Evolutionary conservation across 176 grass and related monocot genomes (phyloP).

Genomic region (Alopecurus myosuroides): DNA sequence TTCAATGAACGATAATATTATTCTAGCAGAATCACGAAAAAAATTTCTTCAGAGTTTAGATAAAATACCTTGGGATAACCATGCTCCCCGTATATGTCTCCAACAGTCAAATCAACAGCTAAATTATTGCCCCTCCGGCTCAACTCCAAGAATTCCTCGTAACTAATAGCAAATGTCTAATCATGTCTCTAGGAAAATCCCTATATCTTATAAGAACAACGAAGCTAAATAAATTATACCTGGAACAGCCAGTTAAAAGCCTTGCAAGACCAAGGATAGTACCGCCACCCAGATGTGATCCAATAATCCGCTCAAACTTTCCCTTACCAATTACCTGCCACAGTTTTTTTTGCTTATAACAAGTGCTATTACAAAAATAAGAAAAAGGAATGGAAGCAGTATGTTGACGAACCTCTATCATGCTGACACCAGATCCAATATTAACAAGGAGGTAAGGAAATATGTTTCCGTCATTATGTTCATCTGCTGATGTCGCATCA

Average conservation of each 20-base stretch:
- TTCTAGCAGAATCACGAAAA: not conserved
- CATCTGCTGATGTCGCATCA: conserved; percentile 50
- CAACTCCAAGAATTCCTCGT: conserved; percentile 91
- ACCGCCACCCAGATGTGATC: conserved; percentile 92
- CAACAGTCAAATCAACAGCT: conserved; percentile 90
- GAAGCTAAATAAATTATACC: conserved; percentile 38
- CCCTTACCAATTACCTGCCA: conserved; percentile 90
- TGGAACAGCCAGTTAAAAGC: conserved; percentile 79
- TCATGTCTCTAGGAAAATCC: conserved; percentile 8
- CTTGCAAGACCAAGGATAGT: conserved; percentile 91
- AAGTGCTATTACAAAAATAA: not conserved
- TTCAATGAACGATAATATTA: not conserved
- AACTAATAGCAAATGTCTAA: conserved; percentile 47
- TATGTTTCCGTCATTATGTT: conserved; percentile 79
- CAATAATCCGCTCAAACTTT: conserved; percentile 97
- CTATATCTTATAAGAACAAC: not conserved
- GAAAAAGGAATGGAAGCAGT: conserved; percentile 4
- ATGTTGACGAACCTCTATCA: conserved; percentile 76
- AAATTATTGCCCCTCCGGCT: conserved; percentile 87
- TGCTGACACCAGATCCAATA: conserved; percentile 99
- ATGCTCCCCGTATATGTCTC: conserved; percentile 86
- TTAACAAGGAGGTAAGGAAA: conserved; percentile 99
- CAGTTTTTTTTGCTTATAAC: conserved; percentile 9
- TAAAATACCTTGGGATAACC: conserved; percentile 88
- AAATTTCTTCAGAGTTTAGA: not conserved